Evolutionary conservation across 768 basidiomycete species (phyloP).

Genomic region (Lactifluus echinatus): DNA sequence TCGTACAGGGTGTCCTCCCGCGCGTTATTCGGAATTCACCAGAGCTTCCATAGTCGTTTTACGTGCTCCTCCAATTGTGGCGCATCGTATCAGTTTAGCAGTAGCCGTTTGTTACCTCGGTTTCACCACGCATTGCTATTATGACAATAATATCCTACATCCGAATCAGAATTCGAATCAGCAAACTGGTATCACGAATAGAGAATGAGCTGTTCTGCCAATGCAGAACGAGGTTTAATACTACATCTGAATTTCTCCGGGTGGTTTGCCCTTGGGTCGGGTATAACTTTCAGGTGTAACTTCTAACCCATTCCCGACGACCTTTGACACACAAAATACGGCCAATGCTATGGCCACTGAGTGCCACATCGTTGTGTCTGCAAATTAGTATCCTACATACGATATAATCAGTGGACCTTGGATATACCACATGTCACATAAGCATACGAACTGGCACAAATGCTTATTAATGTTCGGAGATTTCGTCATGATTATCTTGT

Average conservation of each 20-base stretch:
- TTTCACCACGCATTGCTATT: too few species aligned
- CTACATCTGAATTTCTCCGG: background rate
- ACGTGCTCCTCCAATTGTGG: too few species aligned
- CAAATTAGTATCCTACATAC: slow-evolving; percentile 1
- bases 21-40: too few species aligned
- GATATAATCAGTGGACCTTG: background rate
- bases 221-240: background rate
- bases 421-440: background rate
- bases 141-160: too few species aligned
- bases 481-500: slow-evolving; percentile 11
- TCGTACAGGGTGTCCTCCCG: too few species aligned
- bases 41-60: too few species aligned
- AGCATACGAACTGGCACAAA: slow-evolving; percentile 1
- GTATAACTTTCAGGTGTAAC: slow-evolving; percentile 3
- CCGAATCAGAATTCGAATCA: too few species aligned
- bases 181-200: background rate
- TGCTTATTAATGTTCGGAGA: slow-evolving; percentile 2
- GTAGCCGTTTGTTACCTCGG: too few species aligned
- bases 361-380: slow-evolving; percentile 10
- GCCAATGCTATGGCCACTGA: background rate
- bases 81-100: too few species aligned
- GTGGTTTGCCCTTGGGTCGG: background rate
- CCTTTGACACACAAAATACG: slow-evolving; percentile 8
- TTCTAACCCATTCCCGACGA: slow-evolving; percentile 1
- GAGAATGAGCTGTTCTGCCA: background rate